Evolutionary conservation across 306 rosid species (phyloP), one percentile per base, ranked within the genome.

Genomic region (Cucurbita pepo): DNA sequence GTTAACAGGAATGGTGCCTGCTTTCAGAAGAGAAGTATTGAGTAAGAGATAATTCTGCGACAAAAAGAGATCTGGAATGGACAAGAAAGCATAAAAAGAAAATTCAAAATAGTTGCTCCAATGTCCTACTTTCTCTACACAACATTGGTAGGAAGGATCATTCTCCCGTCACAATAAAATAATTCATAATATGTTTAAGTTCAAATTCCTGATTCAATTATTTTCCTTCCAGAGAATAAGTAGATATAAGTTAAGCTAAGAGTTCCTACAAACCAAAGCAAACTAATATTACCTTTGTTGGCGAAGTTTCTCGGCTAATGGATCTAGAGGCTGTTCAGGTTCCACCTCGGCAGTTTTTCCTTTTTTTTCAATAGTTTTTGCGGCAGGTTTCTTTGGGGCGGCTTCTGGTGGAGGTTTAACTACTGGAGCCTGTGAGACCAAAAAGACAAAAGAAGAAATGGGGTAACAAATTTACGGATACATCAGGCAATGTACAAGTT

Each of bases 291-390:
- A 90, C 98, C 98, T 86, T 84, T 94, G 98, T 77, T 90, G 97
- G 77, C 89, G 92, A 81, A 90, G 91, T 80, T 94, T 90, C 82
- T 87, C 98, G 48, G 97, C 88, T 58, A 81, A 25, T 18, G 96
- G 95, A 86, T 90, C 98, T 80, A 90, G 82, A 70, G 89, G 86
- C 71, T 80, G 89, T 81, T 94, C 85, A 37, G 78, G 76, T 64
- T 48, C 77, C 80, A 73, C 79, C 56, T 73, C 85, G 59, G 86
- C 73, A 7, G 71, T 60, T 83, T 94, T 90, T 43, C 81, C 97
- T 80, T 89, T 89, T 82, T 87, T 87, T 48, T 87, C 93, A 38
- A 83, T 61, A 67, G 82, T 77, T 75, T 87, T 91, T 65, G 88
- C 76, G 18, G 88, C 72, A 12, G 88, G 58, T 50, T 83, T 90